Evolutionary conservation across 2,329 filamentous ascomycete species (phyloP), one percentile per base, ranked within the genome.

Genomic region (Venturia nashicola): DNA sequence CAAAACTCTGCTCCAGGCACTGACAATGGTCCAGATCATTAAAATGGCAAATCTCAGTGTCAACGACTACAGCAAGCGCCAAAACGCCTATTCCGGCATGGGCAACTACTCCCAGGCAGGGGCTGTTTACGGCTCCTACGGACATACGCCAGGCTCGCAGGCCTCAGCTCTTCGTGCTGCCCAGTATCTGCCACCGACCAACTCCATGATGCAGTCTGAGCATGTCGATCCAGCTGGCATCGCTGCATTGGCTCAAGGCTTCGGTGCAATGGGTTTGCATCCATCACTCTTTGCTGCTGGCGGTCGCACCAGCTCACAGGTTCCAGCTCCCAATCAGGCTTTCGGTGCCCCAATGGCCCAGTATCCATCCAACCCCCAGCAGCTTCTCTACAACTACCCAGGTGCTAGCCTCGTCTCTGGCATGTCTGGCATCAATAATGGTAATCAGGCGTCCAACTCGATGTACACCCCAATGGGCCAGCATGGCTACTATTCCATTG

Each of bases 391-490:
- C 59, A 42, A 61, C 59, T 61, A 61, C 36, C 36, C 39, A 61
- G 59, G n/a, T 27, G 59, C 39, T 34, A 61, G 43, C 16, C 39
- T 61, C 12, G 43, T 43, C 43, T 61, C 59, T 12, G 51, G 51
- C 27, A 57, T 57, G 32, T 57, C 51, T 39, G 51, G 51, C 51
- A 57, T 57, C 14, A 57, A 57, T 14, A 57, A 57, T 57, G 57
- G 64, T 61, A 67, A 67, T 64, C 70, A 69, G 44, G 68, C 69
- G 55, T 61, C 65, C 43, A 59, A 59, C 57, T 59, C 59, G 48
- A 62, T 68, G 73, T 80, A 80, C 72, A 76, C 73, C 44, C 76
- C 77, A 42, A 72, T 74, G 34, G 72, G 72, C 59, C 74, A 74
- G 39, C 77, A 74, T 68, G 68, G 73, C 61, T 70, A 71, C 65